These are phyloP conservation scores for Aureobasidium pullulans DNA, from an alignment of 2,329 filamentous ascomycete species.

Conservation along the genomic window DNA sequence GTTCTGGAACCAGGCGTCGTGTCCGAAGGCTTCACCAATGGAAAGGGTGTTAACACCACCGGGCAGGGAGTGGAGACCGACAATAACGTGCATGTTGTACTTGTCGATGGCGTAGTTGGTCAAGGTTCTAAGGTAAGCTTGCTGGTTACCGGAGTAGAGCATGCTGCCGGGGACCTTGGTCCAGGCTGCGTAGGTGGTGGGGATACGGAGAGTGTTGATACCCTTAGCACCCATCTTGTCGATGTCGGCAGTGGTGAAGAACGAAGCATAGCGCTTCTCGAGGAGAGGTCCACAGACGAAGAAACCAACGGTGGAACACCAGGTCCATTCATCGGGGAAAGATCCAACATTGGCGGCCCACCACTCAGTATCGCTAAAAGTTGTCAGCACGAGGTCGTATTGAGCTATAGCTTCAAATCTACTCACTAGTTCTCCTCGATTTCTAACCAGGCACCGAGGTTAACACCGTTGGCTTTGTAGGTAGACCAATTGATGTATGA, in stretches of 20 bases:
- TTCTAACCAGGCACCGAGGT: conserved; percentile 29
- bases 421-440: conserved; percentile 20
- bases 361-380: not conserved
- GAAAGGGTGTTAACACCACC: conserved; percentile 26
- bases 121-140: conserved; percentile 24
- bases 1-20: conserved; percentile 31
- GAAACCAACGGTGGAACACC: conserved; percentile 26
- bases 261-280: conserved; percentile 26
- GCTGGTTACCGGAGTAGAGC: conserved; percentile 29
- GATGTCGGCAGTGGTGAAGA: conserved; percentile 25
- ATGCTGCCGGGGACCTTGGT: conserved; percentile 27
- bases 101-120: conserved; percentile 30
- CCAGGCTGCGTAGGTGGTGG: conserved; percentile 33
- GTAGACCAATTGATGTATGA: conserved; percentile 20
- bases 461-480: conserved; percentile 20
- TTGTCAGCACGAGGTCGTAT: no score
- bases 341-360: conserved; percentile 17
- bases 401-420: no score
- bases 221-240: conserved; percentile 27
- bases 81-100: conserved; percentile 30
- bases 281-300: conserved; percentile 27
- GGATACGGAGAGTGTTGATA: conserved; percentile 30
- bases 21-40: conserved; percentile 24
- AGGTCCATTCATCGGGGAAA: conserved; percentile 29
- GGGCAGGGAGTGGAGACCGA: conserved; percentile 28